Evolutionary conservation across 2,329 filamentous ascomycete genomes (phyloP), one percentile per base, ranked within the genome.

Genomic region (Aspergillus niger): DNA sequence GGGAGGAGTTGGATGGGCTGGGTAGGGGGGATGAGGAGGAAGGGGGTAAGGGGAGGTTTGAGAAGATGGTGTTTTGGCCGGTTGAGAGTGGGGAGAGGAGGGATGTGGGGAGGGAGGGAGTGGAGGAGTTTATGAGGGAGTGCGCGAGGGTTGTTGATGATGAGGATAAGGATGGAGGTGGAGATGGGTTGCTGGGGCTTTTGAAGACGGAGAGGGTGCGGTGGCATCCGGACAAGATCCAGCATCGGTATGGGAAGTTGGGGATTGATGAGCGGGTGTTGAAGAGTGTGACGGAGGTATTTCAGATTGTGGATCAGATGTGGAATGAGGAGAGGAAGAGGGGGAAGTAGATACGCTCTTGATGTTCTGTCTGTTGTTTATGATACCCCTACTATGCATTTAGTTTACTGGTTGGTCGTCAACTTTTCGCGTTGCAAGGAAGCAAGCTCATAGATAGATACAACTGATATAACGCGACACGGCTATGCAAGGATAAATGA

Each of bases 201-300:
- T 81, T 98, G 55, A 97, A 96, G 76, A 80, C 86, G 5, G 95
- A 99, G 80, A 86, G 95, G 55, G 88, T 98, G 17, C 84, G 92
- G 15, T 99, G 95, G 95, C 95, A 99, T 80, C 95, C 95, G 3
- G 95, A 99, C 78, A 99, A 98, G 81, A 90, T 98, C 58, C 92
- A 97, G 80, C 95, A 97, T 78, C 86, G 88, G 56, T 88, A 96
- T 62, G 91, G 92, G 3, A 86, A 85, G 0, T 80, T 86, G 61
- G 81, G 82, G 13, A 86, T 96, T 52, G 89, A 93, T 51, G 83
- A 86, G 24, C 83, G 83, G 3, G 86, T 91, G 3, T 88, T 96
- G 83, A 87, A 86, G 71, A 84, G 87, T 57, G 91, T 97, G 44
- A 99, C 94, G 10, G 90, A 91, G 6, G 89, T 97, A 8, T 99